These are phyloP conservation scores for Oidium heveae DNA, from an alignment of 2,329 filamentous ascomycete genomes.

Conservation along the genomic window DNA sequence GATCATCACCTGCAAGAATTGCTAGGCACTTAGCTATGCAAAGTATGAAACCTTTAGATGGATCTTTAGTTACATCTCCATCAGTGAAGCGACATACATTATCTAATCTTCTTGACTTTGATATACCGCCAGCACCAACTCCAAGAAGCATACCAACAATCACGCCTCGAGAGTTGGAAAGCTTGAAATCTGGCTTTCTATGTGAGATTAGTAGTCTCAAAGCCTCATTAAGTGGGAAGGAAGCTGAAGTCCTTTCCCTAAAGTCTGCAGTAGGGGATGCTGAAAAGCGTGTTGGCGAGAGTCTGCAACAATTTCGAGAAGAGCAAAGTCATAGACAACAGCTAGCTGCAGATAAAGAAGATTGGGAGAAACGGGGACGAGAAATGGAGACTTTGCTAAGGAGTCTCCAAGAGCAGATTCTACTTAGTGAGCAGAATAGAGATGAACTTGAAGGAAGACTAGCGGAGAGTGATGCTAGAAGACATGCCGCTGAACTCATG, in stretches of 20 bases:
- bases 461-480: slow-evolving; percentile 50
- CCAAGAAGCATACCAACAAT: slow-evolving; percentile 77
- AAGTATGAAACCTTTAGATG: slow-evolving; percentile 19
- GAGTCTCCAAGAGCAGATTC: slow-evolving; percentile 60
- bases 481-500: slow-evolving; percentile 49
- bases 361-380: slow-evolving; percentile 61
- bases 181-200: slow-evolving; percentile 68
- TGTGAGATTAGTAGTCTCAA: slow-evolving; percentile 89
- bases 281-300: slow-evolving; percentile 73
- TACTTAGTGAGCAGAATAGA: slow-evolving; percentile 51
- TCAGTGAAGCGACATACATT: slow-evolving; percentile 17
- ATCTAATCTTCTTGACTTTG: slow-evolving; percentile 61
- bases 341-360: slow-evolving; percentile 46
- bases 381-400: slow-evolving; percentile 68
- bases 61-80: slow-evolving; percentile 8
- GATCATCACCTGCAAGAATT: slow-evolving; percentile 24
- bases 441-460: slow-evolving; percentile 54
- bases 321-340: slow-evolving; percentile 46
- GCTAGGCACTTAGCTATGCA: slow-evolving; percentile 9
- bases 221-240: slow-evolving; percentile 73
- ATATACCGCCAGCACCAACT: slow-evolving; percentile 80
- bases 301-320: slow-evolving; percentile 60
- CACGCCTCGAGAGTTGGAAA: slow-evolving; percentile 77
- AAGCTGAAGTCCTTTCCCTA: slow-evolving; percentile 69
- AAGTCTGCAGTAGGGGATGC: slow-evolving; percentile 76